Evolutionary conservation across 1,284 basidiomycete genomes (phyloP), one percentile per base, ranked within the genome.

Genomic region (Testicularia cyperi): DNA sequence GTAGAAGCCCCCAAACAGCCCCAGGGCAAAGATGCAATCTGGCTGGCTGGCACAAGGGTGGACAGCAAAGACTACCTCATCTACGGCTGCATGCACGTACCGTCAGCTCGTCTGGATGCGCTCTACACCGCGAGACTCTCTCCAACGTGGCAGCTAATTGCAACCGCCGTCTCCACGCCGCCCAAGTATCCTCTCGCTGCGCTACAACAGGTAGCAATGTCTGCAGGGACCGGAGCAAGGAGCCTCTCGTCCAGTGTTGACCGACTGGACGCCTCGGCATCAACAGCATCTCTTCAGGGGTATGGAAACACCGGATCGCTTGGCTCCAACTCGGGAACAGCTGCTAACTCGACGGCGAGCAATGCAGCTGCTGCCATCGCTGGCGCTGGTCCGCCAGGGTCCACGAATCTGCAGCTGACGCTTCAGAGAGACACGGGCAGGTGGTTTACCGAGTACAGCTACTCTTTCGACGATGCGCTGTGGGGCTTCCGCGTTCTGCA

Each of bases 401-500:
- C 68, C 21, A 75, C 74, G 1, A 72, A 76, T 14, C 74, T 96
- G 57, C 86, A 96, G 81, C 76, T 97, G 51, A 89, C 84, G 52
- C 77, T 97, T 21, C 91, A 96, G 77, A 89, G 94, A 68, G 91
- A 96, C 72, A 85, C 89, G 2, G 92, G 92, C 1, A 84, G 87
- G 60, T 94, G 89, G 85, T 90, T 88, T 57, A 87, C 88, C 3
- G 94, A 97, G 77, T 97, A 95, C 72, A 89, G 87, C 12, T 97
- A 89, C 81, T 92, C 90, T 55, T 88, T 90, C 0, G 88, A 92
- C 65, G 92, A 97, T 72, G 86, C 81, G 10, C 91, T 98, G 86
- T 88, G 87, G 82, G 94, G 94, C 7, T 77, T 90, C 16, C 83
- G 89, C 7, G 83, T 90, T n/a, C 81, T 97, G 48, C 90, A 92